Evolutionary conservation across 257 asterid species (phyloP), one percentile per base, ranked within the genome.

Genomic region (Leonotis leonurus): DNA sequence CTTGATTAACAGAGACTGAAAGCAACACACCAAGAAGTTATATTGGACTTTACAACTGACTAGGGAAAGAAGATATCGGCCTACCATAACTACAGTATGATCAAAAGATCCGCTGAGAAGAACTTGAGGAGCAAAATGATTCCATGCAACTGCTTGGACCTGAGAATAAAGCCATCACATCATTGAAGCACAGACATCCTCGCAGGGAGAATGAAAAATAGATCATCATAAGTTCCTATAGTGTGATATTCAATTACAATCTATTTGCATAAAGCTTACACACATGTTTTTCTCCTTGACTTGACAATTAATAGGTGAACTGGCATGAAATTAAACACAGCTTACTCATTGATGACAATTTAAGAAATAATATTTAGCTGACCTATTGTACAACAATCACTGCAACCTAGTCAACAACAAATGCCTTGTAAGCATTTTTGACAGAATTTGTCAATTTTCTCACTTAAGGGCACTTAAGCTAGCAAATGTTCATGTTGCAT

Each of bases 71-170:
- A 16, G 41, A 6, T 37, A n/a, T n/a, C n/a, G n/a, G 41, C 6
- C 48, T 73, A 88, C 97, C 95, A 88, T 74, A 57, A 82, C 85
- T 27, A 87, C 85, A 17, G 90, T 64, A 54, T 67, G 87, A 76
- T 93, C 96, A 35, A 93, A 87, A 29, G 99, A 93, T 50, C 99
- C 96, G 68, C 94, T 85, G 18, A 93, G 95, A 70, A 93, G 95
- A 79, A 87, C 92, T 70, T 85, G 80, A 5, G 91, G 95, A 8
- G 73, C 74, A 70, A 71, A 70, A 60, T 62, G 82, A 81, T 83
- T 89, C 94, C 96, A 89, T 4, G 99, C 96, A 64, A 93, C 81
- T 64, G 96, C 89, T 82, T 93, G 97, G 45, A 93, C 96, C 96
- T 89, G 82, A 71, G 46, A 44, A 60, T 36, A 27, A 52, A 21